Conservation (phyloP, 495 filamentous ascomycete species). For the Penicillium roqueforti region DNA sequence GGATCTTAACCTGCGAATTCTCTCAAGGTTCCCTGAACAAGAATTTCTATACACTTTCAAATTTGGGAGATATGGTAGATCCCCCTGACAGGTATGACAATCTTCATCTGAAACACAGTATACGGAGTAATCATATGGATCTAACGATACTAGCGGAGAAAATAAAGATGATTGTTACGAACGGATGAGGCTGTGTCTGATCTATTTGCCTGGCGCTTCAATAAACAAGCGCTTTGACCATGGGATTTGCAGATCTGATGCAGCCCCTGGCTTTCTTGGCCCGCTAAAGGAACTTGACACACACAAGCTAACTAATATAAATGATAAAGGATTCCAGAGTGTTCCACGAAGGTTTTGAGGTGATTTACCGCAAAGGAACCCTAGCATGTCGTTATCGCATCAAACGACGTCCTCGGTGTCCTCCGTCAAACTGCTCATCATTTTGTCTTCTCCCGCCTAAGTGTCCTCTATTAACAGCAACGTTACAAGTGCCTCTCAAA, state of each 20-base stretch:
- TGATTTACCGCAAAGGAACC: neutral
- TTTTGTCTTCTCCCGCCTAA: neutral
- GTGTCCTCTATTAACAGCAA: neutral
- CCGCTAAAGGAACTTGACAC: neutral
- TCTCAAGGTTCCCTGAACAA: neutral
- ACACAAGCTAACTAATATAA: neutral
- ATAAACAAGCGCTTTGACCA: conserved; percentile 6
- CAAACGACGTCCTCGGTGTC: neutral
- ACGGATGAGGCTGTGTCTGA: neutral
- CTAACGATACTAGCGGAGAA: neutral
- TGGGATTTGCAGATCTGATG: conserved; percentile 4
- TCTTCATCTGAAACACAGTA: neutral
- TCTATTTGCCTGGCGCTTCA: conserved; percentile 5
- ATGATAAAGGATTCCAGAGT: neutral
- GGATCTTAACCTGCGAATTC: no score
- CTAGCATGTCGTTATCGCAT: neutral
- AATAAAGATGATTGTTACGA: neutral
- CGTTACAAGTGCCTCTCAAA: neutral
- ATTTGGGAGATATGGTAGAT: neutral
- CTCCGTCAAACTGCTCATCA: neutral
- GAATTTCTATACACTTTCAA: neutral
- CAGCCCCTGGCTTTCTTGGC: conserved; percentile 3
- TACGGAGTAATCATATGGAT: neutral
- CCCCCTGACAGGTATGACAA: neutral
- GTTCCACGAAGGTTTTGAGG: neutral